Evolutionary conservation across 352 stramenopile species (phyloP).

Genomic region (Globisporangium viniferum): DNA sequence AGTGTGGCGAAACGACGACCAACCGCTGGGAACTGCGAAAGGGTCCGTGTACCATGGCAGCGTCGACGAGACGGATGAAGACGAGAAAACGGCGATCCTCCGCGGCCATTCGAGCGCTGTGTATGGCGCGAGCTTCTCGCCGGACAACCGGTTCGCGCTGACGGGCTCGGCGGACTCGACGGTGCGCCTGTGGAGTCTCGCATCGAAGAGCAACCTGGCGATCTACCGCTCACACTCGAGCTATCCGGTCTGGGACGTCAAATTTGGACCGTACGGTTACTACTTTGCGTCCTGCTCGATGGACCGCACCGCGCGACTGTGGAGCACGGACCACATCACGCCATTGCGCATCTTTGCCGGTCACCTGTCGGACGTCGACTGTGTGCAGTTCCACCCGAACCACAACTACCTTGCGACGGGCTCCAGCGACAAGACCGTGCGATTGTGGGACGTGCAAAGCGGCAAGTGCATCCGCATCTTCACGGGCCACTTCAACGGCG

Average conservation of each 20-base stretch:
- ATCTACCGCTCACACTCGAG: conserved; percentile 71
- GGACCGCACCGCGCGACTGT: conserved; percentile 92
- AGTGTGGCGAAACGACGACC: conserved; percentile 81
- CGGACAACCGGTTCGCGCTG: conserved; percentile 83
- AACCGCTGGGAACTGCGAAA: conserved; percentile 63
- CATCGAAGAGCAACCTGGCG: conserved; percentile 69
- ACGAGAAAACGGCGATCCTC: conserved; percentile 67
- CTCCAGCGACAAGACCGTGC: conserved; percentile 92
- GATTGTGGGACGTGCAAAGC: conserved; percentile 93
- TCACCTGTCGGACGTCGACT: conserved; percentile 91
- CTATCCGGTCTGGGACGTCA: conserved; percentile 91
- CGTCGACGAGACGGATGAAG: conserved; percentile 49
- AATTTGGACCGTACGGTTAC: conserved; percentile 89
- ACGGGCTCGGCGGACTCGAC: conserved; percentile 79
- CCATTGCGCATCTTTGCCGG: conserved; percentile 93
- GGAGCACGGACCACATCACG: conserved; percentile 89
- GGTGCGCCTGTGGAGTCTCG: conserved; percentile 84
- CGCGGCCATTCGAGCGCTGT: conserved; percentile 79
- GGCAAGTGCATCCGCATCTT: conserved; percentile 92
- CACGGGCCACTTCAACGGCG: conserved; percentile 85
- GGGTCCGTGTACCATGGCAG: conserved; percentile 58
- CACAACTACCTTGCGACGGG: conserved; percentile 94
- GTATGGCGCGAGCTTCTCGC: conserved; percentile 82
- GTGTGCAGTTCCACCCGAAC: conserved; percentile 94
- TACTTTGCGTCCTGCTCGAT: conserved; percentile 95